Conservation (phyloP, 352 stramenopile genomes). For the Globisporangium echinulatum region DNA sequence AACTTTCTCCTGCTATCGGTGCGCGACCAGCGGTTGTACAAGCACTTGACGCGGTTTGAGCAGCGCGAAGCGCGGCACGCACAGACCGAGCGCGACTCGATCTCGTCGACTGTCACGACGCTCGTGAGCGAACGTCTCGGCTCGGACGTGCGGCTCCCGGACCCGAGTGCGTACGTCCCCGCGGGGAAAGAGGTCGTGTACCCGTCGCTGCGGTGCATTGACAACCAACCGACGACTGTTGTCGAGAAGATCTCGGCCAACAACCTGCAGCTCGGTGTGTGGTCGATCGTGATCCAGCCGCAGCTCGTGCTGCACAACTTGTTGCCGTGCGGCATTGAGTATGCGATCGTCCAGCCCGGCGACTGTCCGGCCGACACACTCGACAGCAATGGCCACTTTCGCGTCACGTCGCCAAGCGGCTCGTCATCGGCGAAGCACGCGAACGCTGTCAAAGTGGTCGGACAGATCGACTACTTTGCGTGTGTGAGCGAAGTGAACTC, state of each 20-base stretch:
- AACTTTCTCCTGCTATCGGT: constrained; percentile 68
- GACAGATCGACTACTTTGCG: constrained; percentile 58
- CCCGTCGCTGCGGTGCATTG: constrained; percentile 62
- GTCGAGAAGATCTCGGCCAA: constrained; percentile 73
- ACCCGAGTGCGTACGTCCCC: constrained; percentile 30
- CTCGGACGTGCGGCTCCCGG: constrained; percentile 46
- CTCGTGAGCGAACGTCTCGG: constrained; percentile 66
- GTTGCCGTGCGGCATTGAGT: constrained; percentile 77
- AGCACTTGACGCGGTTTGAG: constrained; percentile 67
- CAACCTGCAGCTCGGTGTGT: constrained; percentile 43
- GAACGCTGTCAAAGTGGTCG: constrained; percentile 35
- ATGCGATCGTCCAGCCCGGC: constrained; percentile 67
- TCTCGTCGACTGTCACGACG: constrained; percentile 31
- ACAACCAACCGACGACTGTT: constrained; percentile 76
- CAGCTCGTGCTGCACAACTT: constrained; percentile 81
- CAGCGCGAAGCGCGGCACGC: constrained; percentile 59
- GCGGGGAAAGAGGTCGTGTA: constrained; percentile 66
- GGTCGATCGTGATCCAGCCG: constrained; percentile 76
- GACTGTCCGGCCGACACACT: constrained; percentile 64
- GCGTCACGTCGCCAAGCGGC: constrained; percentile 19
- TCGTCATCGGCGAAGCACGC: constrained; percentile 50
- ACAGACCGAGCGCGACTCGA: constrained; percentile 37
- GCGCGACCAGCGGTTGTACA: constrained; percentile 65
- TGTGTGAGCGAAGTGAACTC: constrained; percentile 78
- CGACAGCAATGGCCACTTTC: constrained; percentile 54